These are phyloP conservation scores for Limonium bicolor DNA, from an alignment of 148 eudicot species.

Conservation along the genomic window DNA sequence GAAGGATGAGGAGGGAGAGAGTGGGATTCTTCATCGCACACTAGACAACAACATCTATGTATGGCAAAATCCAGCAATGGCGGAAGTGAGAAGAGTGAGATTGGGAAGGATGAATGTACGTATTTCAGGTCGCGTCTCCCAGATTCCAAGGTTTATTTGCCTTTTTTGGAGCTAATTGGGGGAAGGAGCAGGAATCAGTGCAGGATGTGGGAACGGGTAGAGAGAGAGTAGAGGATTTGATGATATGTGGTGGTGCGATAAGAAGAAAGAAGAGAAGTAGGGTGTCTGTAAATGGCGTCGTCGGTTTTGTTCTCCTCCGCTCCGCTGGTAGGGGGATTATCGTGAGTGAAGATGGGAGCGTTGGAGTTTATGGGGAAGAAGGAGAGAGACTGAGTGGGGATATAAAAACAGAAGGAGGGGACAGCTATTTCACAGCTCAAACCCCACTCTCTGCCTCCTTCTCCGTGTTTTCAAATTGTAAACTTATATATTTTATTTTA, in stretches of 20 bases:
- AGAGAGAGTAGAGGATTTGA: conserved; percentile 17
- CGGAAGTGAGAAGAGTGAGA: neutral
- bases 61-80: neutral
- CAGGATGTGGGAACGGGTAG: conserved; percentile 6
- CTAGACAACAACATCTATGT: conserved; percentile 12
- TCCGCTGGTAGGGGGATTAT: neutral
- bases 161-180: neutral
- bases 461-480: too few relatives aligned
- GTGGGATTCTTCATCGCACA: conserved; percentile 33
- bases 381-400: conserved; percentile 3
- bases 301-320: conserved; percentile 1
- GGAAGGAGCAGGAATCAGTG: conserved; percentile 10
- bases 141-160: neutral
- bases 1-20: conserved; percentile 5
- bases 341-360: conserved; percentile 7
- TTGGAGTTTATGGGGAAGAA: conserved; percentile 9
- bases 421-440: conserved; percentile 99
- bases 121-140: neutral
- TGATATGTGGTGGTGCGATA: too few relatives aligned
- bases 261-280: too few relatives aligned
- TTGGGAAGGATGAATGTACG: too few relatives aligned
- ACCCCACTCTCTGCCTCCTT: too few relatives aligned
- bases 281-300: too few relatives aligned
- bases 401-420: conserved; percentile 16
- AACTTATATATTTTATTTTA: too few relatives aligned